Evolutionary conservation across 352 stramenopile genomes (phyloP).

Genomic region (Phytophthora megakarya): DNA sequence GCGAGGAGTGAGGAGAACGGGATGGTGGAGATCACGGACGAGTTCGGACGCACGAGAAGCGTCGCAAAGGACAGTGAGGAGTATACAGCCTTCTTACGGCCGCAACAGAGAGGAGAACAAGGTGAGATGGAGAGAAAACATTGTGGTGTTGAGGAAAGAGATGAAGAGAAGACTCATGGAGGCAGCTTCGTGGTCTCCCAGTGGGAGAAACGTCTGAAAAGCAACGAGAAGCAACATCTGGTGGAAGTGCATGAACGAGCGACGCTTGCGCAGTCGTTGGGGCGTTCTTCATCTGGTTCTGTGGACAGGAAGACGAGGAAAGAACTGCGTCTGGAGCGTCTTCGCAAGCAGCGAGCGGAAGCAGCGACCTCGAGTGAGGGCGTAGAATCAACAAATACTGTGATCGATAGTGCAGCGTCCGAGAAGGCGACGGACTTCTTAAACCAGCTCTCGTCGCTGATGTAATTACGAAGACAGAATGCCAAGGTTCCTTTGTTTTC

Average conservation of each 20-base stretch:
- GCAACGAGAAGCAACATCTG: conserved; percentile 63
- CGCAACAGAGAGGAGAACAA: conserved; percentile 11
- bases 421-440: conserved; percentile 67
- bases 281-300: conserved; percentile 13
- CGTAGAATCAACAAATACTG: conserved; percentile 1
- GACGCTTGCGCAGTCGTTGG: conserved; percentile 48
- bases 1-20: not conserved
- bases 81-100: conserved; percentile 33
- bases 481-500: not conserved
- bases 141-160: not conserved
- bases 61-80: conserved; percentile 49
- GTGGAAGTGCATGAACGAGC: conserved; percentile 66
- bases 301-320: conserved; percentile 61
- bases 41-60: conserved; percentile 49
- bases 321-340: conserved; percentile 65
- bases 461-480: conserved; percentile 33
- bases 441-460: conserved; percentile 51
- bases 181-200: conserved; percentile 82
- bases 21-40: conserved; percentile 56
- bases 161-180: conserved; percentile 6
- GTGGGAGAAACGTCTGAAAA: conserved; percentile 79
- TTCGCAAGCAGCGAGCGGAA: conserved; percentile 45
- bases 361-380: conserved; percentile 3
- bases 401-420: conserved; percentile 39
- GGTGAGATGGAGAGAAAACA: not conserved